Conservation (phyloP, 2,329 filamentous ascomycete genomes). For the Rugonectria rugulosa region DNA sequence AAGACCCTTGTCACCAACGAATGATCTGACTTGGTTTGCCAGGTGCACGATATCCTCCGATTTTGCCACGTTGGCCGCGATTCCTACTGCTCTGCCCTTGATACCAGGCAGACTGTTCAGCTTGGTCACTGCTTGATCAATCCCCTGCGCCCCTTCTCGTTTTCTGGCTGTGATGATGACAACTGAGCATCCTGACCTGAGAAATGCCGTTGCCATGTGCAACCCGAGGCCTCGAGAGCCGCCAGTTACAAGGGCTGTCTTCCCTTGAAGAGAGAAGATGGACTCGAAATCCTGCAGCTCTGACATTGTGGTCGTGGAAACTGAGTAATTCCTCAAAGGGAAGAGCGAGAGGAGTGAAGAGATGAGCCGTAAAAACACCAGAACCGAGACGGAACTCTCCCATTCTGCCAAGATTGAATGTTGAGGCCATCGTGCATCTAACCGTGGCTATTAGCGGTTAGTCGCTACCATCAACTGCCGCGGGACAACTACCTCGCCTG, state of each 20-base stretch:
- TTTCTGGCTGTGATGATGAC: constrained; percentile 80
- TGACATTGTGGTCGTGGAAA: constrained; percentile 33
- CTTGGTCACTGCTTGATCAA: constrained; percentile 68
- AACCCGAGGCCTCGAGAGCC: constrained; percentile 62
- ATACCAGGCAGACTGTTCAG: constrained; percentile 69
- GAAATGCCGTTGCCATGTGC: constrained; percentile 70
- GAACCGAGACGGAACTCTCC: too few relatives aligned
- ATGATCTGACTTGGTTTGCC: constrained; percentile 61
- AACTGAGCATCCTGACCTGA: constrained; percentile 74
- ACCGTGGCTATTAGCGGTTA: constrained; percentile 18
- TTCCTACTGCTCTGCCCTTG: constrained; percentile 64
- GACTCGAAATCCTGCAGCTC: constrained; percentile 38
- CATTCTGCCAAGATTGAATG: not conserved
- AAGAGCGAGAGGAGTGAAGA: not conserved
- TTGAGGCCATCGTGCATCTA: not conserved
- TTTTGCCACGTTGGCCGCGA: constrained; percentile 72
- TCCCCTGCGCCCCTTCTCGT: constrained; percentile 61
- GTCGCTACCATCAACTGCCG: constrained; percentile 5
- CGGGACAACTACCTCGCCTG: constrained; percentile 4
- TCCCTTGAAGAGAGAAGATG: constrained; percentile 45
- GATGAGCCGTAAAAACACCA: too few relatives aligned
- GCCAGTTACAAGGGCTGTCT: constrained; percentile 57
- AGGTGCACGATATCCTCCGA: constrained; percentile 68
- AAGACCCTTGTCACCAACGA: constrained; percentile 62
- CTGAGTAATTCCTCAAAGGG: not conserved